Conservation (phyloP, 306 rosid genomes). For the Citrullus amarus region DNA sequence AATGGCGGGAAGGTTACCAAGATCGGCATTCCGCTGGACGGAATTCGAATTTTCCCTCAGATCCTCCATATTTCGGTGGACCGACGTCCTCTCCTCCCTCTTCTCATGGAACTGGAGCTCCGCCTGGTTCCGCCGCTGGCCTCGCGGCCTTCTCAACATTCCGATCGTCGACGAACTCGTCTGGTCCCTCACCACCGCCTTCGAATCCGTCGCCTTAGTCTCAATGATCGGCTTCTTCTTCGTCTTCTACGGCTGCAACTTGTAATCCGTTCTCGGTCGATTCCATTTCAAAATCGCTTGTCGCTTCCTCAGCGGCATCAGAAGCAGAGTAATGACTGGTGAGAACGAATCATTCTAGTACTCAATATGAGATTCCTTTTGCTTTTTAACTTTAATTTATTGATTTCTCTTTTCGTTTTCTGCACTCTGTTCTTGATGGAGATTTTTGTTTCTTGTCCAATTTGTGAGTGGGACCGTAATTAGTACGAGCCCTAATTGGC, state of each 20-base stretch:
- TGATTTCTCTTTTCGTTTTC: not conserved
- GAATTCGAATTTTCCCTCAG: slow-evolving; percentile 1
- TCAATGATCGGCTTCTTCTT: slow-evolving; percentile 83
- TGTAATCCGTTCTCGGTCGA: slow-evolving; percentile 14
- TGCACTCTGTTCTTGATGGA: not conserved
- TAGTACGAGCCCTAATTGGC: not conserved
- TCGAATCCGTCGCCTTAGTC: slow-evolving; percentile 61
- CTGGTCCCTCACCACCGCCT: slow-evolving; percentile 63
- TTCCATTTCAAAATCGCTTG: not conserved
- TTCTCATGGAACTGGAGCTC: slow-evolving; percentile 18
- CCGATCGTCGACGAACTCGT: slow-evolving; percentile 56
- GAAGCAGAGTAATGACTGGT: not conserved
- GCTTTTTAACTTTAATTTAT: not conserved
- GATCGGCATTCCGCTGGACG: not conserved
- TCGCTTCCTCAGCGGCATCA: not conserved
- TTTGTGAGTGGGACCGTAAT: not conserved
- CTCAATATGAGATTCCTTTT: not conserved
- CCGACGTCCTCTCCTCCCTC: slow-evolving; percentile 23
- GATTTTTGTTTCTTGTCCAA: not conserved
- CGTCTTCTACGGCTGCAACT: slow-evolving; percentile 68
- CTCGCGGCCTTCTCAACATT: slow-evolving; percentile 19
- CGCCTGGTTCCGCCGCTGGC: slow-evolving; percentile 29
- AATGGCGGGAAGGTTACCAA: not conserved
- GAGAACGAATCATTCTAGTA: not conserved
- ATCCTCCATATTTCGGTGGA: slow-evolving; percentile 37